These are phyloP conservation scores for Lipomyces starkeyi DNA, from an alignment of 805 yeast species.

Conservation along the genomic window DNA sequence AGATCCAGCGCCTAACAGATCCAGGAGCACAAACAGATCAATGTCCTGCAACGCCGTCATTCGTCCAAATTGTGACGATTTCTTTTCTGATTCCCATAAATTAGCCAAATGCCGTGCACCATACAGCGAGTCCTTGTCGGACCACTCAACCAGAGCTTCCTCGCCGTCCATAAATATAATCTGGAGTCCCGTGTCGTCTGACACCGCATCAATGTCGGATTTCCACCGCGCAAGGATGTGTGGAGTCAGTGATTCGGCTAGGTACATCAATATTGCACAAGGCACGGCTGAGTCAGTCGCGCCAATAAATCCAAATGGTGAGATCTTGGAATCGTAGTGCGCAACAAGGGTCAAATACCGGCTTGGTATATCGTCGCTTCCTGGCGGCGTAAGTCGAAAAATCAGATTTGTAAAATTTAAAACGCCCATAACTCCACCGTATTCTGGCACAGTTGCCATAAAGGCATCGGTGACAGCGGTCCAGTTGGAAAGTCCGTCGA, in stretches of 20 bases:
- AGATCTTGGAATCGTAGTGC: conserved; percentile 59
- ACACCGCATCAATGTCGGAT: not conserved
- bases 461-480: conserved; percentile 43
- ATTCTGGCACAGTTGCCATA: conserved; percentile 26
- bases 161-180: conserved; percentile 66
- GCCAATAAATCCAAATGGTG: conserved; percentile 63
- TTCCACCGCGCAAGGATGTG: conserved; percentile 40
- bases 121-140: conserved; percentile 58
- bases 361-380: conserved; percentile 9
- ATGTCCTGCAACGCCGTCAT: conserved; percentile 45
- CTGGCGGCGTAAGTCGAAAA: conserved; percentile 44
- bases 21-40: conserved; percentile 57
- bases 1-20: conserved; percentile 55
- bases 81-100: conserved; percentile 45
- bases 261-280: conserved; percentile 57
- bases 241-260: conserved; percentile 47
- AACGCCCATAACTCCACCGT: conserved; percentile 20
- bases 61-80: conserved; percentile 32
- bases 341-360: conserved; percentile 50
- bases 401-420: conserved; percentile 51
- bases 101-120: conserved; percentile 60
- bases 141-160: conserved; percentile 63
- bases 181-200: conserved; percentile 49
- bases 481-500: conserved; percentile 44
- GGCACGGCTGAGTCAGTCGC: conserved; percentile 67